These are phyloP conservation scores for Beauveria sp. DNA, from an alignment of 2,329 filamentous ascomycete genomes.

Conservation along the genomic window DNA sequence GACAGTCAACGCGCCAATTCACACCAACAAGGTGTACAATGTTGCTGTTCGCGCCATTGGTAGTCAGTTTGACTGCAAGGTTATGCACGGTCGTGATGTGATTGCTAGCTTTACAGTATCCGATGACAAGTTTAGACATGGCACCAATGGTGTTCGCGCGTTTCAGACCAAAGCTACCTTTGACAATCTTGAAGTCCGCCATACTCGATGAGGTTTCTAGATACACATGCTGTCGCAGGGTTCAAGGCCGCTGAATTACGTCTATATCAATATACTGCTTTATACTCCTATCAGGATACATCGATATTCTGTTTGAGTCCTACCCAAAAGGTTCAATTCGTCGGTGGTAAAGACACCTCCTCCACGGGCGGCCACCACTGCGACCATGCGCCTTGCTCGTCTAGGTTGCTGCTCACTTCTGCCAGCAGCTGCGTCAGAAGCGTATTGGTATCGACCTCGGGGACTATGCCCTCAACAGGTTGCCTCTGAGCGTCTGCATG, in stretches of 20 bases:
- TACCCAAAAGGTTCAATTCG: background rate
- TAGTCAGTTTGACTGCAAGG: background rate
- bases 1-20: background rate
- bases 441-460: slow-evolving; percentile 15
- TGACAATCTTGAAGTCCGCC: slow-evolving; percentile 9
- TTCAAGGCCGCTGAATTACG: background rate
- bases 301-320: no score
- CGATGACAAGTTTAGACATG: slow-evolving; percentile 7
- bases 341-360: slow-evolving; percentile 14
- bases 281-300: no score
- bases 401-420: slow-evolving; percentile 20
- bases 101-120: slow-evolving; percentile 4
- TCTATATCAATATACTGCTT: slow-evolving; percentile 12
- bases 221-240: background rate
- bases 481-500: background rate
- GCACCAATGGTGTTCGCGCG: slow-evolving; percentile 9
- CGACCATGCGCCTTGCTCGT: slow-evolving; percentile 21
- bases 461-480: background rate
- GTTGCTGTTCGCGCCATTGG: slow-evolving; percentile 1
- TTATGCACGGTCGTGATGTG: background rate
- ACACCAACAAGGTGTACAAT: slow-evolving; percentile 1
- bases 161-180: slow-evolving; percentile 7
- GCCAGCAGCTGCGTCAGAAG: slow-evolving; percentile 19
- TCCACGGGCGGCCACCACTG: slow-evolving; percentile 21
- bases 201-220: background rate